Conservation (phyloP, 805 yeast genomes). For the Saturnispora sekii region DNA sequence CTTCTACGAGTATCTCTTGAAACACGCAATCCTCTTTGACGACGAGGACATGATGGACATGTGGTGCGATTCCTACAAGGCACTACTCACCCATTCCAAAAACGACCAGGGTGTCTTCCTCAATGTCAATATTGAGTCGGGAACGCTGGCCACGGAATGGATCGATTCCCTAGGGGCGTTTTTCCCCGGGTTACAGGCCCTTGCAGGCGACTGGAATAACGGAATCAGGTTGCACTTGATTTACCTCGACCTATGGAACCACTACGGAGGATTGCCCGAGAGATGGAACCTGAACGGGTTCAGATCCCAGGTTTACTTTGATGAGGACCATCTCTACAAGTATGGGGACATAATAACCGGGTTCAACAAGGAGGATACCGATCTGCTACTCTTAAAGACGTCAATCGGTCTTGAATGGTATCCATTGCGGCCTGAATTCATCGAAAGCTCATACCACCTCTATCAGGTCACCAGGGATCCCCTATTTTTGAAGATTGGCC, state of each 20-base stretch:
- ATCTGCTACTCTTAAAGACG: conserved; percentile 21
- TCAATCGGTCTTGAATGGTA: conserved; percentile 73
- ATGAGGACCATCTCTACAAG: conserved; percentile 10
- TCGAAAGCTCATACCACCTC: conserved; percentile 78
- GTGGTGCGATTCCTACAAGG: conserved; percentile 51
- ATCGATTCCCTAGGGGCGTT: conserved; percentile 82
- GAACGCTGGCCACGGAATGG: conserved; percentile 51
- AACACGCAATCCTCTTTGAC: conserved; percentile 64
- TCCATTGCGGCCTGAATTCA: conserved; percentile 85
- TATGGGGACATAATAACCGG: conserved; percentile 17
- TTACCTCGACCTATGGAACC: conserved; percentile 69
- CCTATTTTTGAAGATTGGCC: conserved; percentile 67
- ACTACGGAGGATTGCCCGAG: conserved; percentile 78
- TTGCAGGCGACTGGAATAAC: conserved; percentile 62
- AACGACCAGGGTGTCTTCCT: conserved; percentile 26
- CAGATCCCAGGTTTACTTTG: conserved; percentile 15
- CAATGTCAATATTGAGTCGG: conserved; percentile 48
- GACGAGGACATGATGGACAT: conserved; percentile 41
- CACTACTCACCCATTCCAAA: conserved; percentile 46
- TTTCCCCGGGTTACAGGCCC: conserved; percentile 76
- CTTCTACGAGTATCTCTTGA: conserved; percentile 79
- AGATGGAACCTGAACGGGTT: conserved; percentile 51
- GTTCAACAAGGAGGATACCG: conserved; percentile 16
- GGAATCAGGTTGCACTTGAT: conserved; percentile 55
- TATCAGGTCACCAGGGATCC: conserved; percentile 84